A percentile compares a stretch with the other conserved stretches of the same genome.
Conservation (phyloP, 345 rosid genomes). For the Eutrema japonicum region DNA sequence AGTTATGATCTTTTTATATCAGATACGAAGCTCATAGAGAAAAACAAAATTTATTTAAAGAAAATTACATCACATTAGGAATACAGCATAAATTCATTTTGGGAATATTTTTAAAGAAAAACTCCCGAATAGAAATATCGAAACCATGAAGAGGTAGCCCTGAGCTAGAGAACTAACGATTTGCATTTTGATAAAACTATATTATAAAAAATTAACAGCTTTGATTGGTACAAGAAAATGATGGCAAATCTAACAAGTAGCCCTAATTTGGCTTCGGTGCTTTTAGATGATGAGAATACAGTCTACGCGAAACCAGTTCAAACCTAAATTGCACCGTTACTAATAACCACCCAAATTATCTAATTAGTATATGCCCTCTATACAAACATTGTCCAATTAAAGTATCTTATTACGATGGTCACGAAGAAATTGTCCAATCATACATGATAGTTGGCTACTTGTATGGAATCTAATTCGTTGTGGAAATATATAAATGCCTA, state of each 20-base stretch:
- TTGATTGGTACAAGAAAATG: neutral
- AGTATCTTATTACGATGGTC: conserved; percentile 3
- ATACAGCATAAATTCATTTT: neutral
- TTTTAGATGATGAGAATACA: neutral
- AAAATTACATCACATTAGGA: neutral
- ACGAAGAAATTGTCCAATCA: neutral
- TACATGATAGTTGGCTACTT: neutral
- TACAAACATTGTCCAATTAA: neutral
- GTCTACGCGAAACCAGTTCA: neutral
- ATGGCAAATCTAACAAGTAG: neutral
- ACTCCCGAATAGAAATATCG: neutral
- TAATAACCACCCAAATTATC: neutral
- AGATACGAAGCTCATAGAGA: neutral
- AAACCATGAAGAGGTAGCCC: neutral
- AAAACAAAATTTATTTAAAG: neutral
- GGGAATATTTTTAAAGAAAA: neutral
- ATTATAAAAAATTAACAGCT: neutral
- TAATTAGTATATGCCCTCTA: neutral
- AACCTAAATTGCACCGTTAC: neutral
- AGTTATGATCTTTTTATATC: neutral
- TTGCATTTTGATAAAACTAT: neutral
- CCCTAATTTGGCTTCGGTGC: neutral
- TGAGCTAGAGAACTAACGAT: neutral
- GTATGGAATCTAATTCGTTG: no score
- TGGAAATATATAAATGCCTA: no score